Evolutionary conservation across 352 stramenopile genomes (phyloP).

Genomic region (Phytophthora multivora): DNA sequence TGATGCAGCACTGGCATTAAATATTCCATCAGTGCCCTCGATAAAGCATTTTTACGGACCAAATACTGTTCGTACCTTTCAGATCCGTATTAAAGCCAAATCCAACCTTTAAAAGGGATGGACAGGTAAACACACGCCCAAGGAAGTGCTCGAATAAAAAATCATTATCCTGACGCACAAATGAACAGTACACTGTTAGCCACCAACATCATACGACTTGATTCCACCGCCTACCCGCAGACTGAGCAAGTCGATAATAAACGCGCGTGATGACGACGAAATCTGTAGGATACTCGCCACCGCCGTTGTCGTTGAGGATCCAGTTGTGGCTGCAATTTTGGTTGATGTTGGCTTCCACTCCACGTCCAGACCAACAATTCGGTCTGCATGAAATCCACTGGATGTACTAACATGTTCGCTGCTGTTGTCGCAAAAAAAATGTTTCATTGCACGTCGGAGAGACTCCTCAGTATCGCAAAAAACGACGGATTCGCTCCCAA

Average conservation of each 20-base stretch:
- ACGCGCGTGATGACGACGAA: slow-evolving; percentile 46
- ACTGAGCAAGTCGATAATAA: slow-evolving; percentile 63
- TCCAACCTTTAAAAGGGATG: slow-evolving; percentile 52
- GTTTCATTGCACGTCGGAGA: slow-evolving; percentile 30
- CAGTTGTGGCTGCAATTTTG: slow-evolving; percentile 35
- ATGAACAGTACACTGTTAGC: not conserved
- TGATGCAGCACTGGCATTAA: slow-evolving; percentile 57
- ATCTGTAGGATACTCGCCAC: slow-evolving; percentile 74
- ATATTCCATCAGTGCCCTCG: not conserved
- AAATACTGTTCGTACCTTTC: slow-evolving; percentile 45
- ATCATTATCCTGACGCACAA: slow-evolving; percentile 38
- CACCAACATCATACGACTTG: not conserved
- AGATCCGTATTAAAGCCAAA: slow-evolving; percentile 79
- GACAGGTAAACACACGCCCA: slow-evolving; percentile 38
- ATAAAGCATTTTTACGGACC: not conserved
- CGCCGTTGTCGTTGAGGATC: slow-evolving; percentile 26
- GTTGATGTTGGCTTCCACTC: slow-evolving; percentile 69
- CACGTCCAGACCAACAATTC: slow-evolving; percentile 66
- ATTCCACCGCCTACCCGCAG: slow-evolving; percentile 48
- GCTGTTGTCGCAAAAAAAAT: slow-evolving; percentile 30
- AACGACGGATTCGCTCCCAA: slow-evolving; percentile 25
- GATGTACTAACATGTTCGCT: not conserved
- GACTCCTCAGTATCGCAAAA: slow-evolving; percentile 53
- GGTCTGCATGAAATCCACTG: slow-evolving; percentile 4
- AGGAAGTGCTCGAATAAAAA: slow-evolving; percentile 62